Evolutionary conservation across 192 early-diverging fungal species (phyloP).

Genomic region (Coemansia guatemalensis): DNA sequence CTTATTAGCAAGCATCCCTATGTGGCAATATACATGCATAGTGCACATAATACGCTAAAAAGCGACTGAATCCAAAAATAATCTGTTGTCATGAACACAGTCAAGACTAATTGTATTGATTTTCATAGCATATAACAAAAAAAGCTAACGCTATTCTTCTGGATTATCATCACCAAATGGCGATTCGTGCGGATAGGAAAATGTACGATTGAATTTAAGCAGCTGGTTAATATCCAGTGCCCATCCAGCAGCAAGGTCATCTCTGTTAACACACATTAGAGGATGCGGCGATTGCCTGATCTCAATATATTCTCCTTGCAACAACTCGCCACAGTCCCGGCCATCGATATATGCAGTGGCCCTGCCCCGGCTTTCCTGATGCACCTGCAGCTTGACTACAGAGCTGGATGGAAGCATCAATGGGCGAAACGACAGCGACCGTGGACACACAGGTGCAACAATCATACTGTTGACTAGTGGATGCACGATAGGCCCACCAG

Average conservation of each 20-base stretch:
- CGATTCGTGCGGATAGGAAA: slow-evolving; percentile 47
- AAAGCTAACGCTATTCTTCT: background rate
- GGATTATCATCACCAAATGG: slow-evolving; percentile 23
- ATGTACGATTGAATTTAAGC: slow-evolving; percentile 82
- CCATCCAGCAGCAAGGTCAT: slow-evolving; percentile 70
- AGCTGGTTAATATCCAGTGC: slow-evolving; percentile 80
- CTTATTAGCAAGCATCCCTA: too few species aligned
- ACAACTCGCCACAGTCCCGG: slow-evolving; percentile 66
- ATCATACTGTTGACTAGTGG: slow-evolving; percentile 73
- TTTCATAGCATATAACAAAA: background rate
- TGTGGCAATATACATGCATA: too few species aligned
- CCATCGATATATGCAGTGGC: slow-evolving; percentile 80
- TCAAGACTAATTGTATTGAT: background rate
- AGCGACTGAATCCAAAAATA: background rate
- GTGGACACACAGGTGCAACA: slow-evolving; percentile 79
- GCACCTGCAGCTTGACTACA: slow-evolving; percentile 62
- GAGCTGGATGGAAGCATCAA: slow-evolving; percentile 73
- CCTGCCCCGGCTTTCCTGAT: slow-evolving; percentile 56
- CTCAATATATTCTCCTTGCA: slow-evolving; percentile 61
- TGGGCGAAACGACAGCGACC: slow-evolving; percentile 82
- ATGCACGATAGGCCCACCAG: slow-evolving; percentile 81
- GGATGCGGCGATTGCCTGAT: slow-evolving; percentile 65
- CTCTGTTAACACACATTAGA: slow-evolving; percentile 73
- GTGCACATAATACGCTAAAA: too few species aligned
- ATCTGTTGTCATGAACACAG: background rate